phyloP scores from a whole-genome alignment of 1,139 yeast species.

The Debaryomyces sp. region DNA sequence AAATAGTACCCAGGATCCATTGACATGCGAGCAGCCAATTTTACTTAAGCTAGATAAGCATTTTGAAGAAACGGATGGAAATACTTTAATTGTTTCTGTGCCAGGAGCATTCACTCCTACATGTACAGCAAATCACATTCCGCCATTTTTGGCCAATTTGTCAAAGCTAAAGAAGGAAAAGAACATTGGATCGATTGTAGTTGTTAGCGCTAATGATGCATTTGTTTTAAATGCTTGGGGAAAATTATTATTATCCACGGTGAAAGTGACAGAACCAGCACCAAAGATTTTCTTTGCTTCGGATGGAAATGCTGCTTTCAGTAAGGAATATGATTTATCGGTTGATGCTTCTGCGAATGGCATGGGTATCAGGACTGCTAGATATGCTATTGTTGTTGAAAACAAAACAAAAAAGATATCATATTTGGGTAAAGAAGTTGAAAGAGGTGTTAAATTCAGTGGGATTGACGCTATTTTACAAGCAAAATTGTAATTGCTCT shows the following conservation, averaged over 20 bases:
- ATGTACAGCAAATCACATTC: slow-evolving; percentile 81
- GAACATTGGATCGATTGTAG: slow-evolving; percentile 69
- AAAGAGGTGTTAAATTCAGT: slow-evolving; percentile 26
- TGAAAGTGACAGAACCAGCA: slow-evolving; percentile 30
- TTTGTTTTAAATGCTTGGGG: slow-evolving; percentile 80
- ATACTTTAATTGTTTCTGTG: slow-evolving; percentile 72
- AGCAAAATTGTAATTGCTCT: slow-evolving; percentile 12
- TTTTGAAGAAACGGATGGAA: slow-evolving; percentile 32
- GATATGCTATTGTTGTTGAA: slow-evolving; percentile 70
- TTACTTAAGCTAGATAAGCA: slow-evolving; percentile 24
- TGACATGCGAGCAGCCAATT: slow-evolving; percentile 51
- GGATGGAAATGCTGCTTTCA: slow-evolving; percentile 71
- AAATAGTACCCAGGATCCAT: slow-evolving; percentile 39
- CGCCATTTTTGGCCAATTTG: slow-evolving; percentile 61
- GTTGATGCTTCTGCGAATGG: slow-evolving; percentile 56
- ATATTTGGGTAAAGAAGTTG: slow-evolving; percentile 31
- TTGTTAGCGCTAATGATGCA: slow-evolving; percentile 76
- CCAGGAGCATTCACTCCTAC: slow-evolving; percentile 96
- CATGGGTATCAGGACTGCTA: slow-evolving; percentile 63
- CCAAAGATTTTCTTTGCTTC: slow-evolving; percentile 64
- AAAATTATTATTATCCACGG: slow-evolving; percentile 52
- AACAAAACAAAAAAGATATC: slow-evolving; percentile 29
- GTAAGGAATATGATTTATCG: slow-evolving; percentile 45
- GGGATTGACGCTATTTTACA: slow-evolving; percentile 26
- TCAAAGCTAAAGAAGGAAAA: slow-evolving; percentile 52